Evolutionary conservation across 2,329 filamentous ascomycete species (phyloP).

Genomic region (Botrytis fragariae): DNA sequence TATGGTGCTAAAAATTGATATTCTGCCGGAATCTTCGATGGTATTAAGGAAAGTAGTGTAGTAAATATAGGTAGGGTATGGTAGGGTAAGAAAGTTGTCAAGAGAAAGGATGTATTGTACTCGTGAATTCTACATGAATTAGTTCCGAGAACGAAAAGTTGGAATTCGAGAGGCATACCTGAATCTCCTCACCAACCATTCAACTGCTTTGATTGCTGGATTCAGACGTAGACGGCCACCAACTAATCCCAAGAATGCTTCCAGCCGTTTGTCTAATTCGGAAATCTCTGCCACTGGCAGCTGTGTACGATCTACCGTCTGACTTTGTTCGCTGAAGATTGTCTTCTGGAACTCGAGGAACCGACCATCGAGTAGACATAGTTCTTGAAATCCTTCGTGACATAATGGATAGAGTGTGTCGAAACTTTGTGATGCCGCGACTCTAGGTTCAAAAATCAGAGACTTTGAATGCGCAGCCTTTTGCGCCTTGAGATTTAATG

Average conservation of each 20-base stretch:
- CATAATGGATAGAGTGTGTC: conserved; percentile 86
- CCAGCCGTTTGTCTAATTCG: conserved; percentile 73
- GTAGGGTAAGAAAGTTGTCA: conserved; percentile 89
- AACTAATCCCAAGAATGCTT: conserved; percentile 78
- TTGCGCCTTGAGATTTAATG: conserved; percentile 90
- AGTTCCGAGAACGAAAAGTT: background rate
- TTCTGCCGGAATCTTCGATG: conserved; percentile 67
- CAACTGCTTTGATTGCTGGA: conserved; percentile 85
- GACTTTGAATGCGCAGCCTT: conserved; percentile 91
- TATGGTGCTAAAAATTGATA: conserved; percentile 88
- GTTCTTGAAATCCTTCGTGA: conserved; percentile 82
- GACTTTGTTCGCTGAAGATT: conserved; percentile 93
- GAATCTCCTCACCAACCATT: conserved; percentile 93
- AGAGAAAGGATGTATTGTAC: conserved; percentile 73
- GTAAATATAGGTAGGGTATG: conserved; percentile 83
- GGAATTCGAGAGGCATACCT: conserved; percentile 52
- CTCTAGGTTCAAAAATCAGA: conserved; percentile 82
- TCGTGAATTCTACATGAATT: conserved; percentile 70
- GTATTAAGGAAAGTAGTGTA: conserved; percentile 83
- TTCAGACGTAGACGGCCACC: conserved; percentile 75
- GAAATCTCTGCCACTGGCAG: conserved; percentile 80
- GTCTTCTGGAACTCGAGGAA: conserved; percentile 73
- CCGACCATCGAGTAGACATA: conserved; percentile 80
- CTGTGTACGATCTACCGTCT: conserved; percentile 79
- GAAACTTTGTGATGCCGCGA: conserved; percentile 85